Evolutionary conservation across 352 stramenopile species (phyloP), one percentile per base, ranked within the genome.

Genomic region (Phytophthora brassicae): DNA sequence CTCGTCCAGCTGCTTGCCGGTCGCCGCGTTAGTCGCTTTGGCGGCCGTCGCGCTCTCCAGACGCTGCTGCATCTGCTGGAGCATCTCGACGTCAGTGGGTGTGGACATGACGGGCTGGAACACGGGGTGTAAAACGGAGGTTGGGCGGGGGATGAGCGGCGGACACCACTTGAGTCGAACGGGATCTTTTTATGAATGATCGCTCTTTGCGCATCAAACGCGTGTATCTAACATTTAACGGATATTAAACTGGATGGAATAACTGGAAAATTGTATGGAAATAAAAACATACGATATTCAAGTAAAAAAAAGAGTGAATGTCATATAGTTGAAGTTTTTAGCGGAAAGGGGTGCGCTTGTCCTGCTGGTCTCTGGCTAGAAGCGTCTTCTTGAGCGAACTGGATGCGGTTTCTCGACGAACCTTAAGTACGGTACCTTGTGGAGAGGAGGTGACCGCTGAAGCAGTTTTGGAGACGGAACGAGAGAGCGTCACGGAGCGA

Each of bases 1-100:
- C 53, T 93, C 84, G 56, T 93, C 84, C 47, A 91, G 77, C 42
- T 66, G 55, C 50, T 91, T 91, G 39, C 81, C 81, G 16, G 72
- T 49, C 28, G 76, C 70, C 19, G 81, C 81, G 52, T 90, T 90
- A 38, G 65, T 64, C 22, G 70, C 64, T 51, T 86, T 86, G 19
- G 48, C 70, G 22, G 62, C 53, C 6, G 63, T 68, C 4, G 64
- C 48, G 43, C 63, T 69, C 49, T 77, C 60, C 41, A 90, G 64
- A 26, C 74, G 79, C 53, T 74, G 55, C 57, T 86, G 72, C 64
- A 87, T 64, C 64, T 86, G 66, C 56, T 72, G 65, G n/a, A 88
- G 71, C 65, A 85, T 70, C 28, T 78, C 64, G 35, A 56, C 64
- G 48, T 82, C 74, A 36, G 50, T 74, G 46, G 61, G 68, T 35